Percentiles rank a stretch among this genome's conserved stretches.
Evolutionary conservation across 352 stramenopile genomes (phyloP).

Genomic region (Pythium aristosporum): DNA sequence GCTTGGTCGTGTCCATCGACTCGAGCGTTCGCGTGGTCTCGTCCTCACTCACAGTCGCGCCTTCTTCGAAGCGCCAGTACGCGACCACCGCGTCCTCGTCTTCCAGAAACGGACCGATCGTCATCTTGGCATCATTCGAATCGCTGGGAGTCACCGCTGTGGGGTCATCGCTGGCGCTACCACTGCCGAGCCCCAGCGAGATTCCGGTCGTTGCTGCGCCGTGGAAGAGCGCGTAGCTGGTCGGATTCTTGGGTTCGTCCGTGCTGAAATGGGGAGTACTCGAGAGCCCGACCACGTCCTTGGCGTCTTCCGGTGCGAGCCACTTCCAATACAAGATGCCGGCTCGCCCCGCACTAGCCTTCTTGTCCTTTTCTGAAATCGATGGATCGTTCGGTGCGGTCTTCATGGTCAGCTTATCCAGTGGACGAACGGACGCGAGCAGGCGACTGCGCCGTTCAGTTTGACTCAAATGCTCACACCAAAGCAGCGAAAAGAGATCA

Average conservation of each 20-base stretch:
- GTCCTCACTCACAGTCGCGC: slow-evolving; percentile 30
- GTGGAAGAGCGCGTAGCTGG: slow-evolving; percentile 51
- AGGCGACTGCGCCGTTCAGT: slow-evolving; percentile 69
- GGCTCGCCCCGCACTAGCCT: slow-evolving; percentile 21
- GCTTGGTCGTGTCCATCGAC: slow-evolving; percentile 79
- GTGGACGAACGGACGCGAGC: slow-evolving; percentile 44
- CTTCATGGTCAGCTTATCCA: slow-evolving; percentile 45
- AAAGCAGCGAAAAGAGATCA: slow-evolving; percentile 66
- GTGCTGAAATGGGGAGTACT: slow-evolving; percentile 43
- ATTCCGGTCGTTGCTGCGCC: neutral
- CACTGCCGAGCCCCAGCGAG: neutral
- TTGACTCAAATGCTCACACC: slow-evolving; percentile 53
- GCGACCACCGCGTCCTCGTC: slow-evolving; percentile 83
- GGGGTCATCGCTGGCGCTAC: neutral
- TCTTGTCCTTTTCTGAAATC: neutral
- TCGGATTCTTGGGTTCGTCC: slow-evolving; percentile 56
- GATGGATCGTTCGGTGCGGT: neutral
- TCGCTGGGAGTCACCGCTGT: neutral
- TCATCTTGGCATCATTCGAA: slow-evolving; percentile 38
- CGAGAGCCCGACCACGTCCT: slow-evolving; percentile 55
- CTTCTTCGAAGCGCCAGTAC: slow-evolving; percentile 89
- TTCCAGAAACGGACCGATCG: slow-evolving; percentile 80
- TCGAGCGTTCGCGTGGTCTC: slow-evolving; percentile 30
- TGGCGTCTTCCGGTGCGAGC: slow-evolving; percentile 61
- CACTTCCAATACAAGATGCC: slow-evolving; percentile 64